Base-by-base conservation (phyloP, 176 grass and related monocot species). In the Aechmea fasciata region DNA sequence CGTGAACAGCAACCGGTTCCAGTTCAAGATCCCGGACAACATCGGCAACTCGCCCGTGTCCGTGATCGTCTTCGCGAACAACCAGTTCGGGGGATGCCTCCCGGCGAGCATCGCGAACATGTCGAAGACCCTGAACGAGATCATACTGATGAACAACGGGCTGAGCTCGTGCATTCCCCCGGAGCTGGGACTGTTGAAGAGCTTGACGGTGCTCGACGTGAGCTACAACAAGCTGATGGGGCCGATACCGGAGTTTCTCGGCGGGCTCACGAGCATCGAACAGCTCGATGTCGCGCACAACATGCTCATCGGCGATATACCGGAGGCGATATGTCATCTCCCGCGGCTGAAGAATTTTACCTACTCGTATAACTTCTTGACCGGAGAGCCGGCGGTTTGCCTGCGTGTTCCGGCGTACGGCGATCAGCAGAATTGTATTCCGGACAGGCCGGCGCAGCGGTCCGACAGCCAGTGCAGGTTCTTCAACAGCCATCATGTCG, bases 41-140 rank as follows among this genome's bases (percentile, higher is more conserved):
- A 47, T 96, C 47, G 91, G 91, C 69, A 90, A 85, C 87, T 96
- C 91, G 50, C 87, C 84, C 9, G 91, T 63, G 3, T 96, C 91
- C 7, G 91, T 90, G 11, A 66, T 96, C 49, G 91, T 96, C 17
- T 71, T 96, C 68, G 91, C 91, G 66, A 82, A 96, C 84, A 96
- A 96, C 81, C 77, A 82, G 68, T 85, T 96, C 62, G 71, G 63
- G 11, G 91, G 91, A 0, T 96, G 91, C 77, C 87, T 96, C 3
- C 91, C 91, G 33, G 81, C 84, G 0, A 83, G 86, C 51, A 15
- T 96, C 18, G 84, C 81, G 11, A 96, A 96, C 87, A 96, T 96
- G 91, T 96, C 91, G 0, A 51, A 1, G 18, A 96, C 91, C 51
- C 77, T 96, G 67, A 63, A 96, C 11, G 84, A 96, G 84, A 80